phyloP scores from a whole-genome alignment of 2,329 filamentous ascomycete species.

The Pyrenophora teres region DNA sequence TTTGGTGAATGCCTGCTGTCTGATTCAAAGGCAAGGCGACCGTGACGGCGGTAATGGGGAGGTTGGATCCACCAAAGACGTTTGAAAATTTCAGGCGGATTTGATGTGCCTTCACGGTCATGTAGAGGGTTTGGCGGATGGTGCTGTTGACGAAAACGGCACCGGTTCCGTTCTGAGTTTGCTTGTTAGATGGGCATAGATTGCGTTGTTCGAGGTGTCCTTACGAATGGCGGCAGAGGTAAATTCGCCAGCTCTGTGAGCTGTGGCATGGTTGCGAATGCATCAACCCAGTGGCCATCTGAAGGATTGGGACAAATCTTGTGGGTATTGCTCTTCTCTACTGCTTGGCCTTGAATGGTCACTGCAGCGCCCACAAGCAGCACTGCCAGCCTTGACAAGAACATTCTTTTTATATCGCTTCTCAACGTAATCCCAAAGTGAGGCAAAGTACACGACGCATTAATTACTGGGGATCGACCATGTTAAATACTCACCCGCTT shows the following conservation, averaged over 20 bases:
- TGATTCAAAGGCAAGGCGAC: slow-evolving; percentile 62
- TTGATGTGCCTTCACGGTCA: slow-evolving; percentile 61
- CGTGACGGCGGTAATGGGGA: slow-evolving; percentile 64
- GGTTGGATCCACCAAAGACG: slow-evolving; percentile 64
- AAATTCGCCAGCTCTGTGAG: slow-evolving; percentile 66
- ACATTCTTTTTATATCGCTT: slow-evolving; percentile 15
- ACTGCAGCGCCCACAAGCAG: slow-evolving; percentile 18
- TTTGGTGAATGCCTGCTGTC: slow-evolving; percentile 57
- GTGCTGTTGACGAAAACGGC: slow-evolving; percentile 66
- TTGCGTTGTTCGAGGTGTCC: background rate
- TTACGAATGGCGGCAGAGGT: slow-evolving; percentile 61
- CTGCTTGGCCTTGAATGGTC: slow-evolving; percentile 16
- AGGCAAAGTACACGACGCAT: background rate
- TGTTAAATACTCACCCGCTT: slow-evolving; percentile 19
- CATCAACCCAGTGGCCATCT: slow-evolving; percentile 62
- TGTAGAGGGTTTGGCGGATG: slow-evolving; percentile 67
- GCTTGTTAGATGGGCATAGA: background rate
- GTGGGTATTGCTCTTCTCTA: background rate
- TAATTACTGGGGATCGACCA: slow-evolving; percentile 2
- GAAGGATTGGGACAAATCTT: slow-evolving; percentile 32
- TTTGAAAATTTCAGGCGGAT: slow-evolving; percentile 69
- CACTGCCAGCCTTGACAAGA: slow-evolving; percentile 18
- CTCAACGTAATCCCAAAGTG: background rate
- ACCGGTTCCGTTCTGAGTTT: slow-evolving; percentile 55
- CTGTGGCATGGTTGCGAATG: slow-evolving; percentile 70